phyloP scores from a whole-genome alignment of 192 early-diverging fungal genomes.

The Obelidium mucronatum region DNA sequence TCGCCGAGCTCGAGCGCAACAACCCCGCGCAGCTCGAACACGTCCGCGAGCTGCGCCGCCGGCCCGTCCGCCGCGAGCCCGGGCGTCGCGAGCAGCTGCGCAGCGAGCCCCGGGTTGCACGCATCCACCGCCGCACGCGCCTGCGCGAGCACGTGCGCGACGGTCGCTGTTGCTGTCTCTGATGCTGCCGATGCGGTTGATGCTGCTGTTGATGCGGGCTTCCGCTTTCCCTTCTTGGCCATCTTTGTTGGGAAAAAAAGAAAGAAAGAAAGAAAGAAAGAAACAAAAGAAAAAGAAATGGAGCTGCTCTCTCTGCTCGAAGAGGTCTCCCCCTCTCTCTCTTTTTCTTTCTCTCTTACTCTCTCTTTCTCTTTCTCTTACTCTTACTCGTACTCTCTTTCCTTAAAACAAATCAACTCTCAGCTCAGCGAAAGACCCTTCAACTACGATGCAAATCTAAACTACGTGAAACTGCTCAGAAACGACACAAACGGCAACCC shows the following conservation, averaged over 20 bases:
- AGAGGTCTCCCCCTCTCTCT: constrained; percentile 5
- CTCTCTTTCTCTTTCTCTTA: no score
- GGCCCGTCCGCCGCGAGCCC: constrained; percentile 52
- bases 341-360: no score
- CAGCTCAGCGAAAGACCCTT: constrained; percentile 16
- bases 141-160: constrained; percentile 19
- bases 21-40: constrained; percentile 73
- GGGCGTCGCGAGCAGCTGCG: constrained; percentile 73
- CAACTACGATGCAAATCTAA: constrained; percentile 19
- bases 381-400: no score
- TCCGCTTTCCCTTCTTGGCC: constrained; percentile 11
- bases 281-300: neutral
- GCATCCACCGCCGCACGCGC: constrained; percentile 65
- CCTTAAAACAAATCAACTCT: neutral
- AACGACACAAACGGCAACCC: constrained; percentile 10
- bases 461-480: constrained; percentile 10
- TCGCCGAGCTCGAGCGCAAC: constrained; percentile 79
- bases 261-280: constrained; percentile 18
- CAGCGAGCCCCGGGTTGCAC: constrained; percentile 77
- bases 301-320: constrained; percentile 5
- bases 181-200: neutral
- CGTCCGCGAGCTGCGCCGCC: neutral
- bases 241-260: neutral
- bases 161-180: neutral
- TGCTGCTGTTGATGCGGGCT: neutral